Percentiles rank a stretch among this genome's conserved stretches.
Conservation (phyloP, 202 grass and related monocot species). For the Hordeum pubiflorum region DNA sequence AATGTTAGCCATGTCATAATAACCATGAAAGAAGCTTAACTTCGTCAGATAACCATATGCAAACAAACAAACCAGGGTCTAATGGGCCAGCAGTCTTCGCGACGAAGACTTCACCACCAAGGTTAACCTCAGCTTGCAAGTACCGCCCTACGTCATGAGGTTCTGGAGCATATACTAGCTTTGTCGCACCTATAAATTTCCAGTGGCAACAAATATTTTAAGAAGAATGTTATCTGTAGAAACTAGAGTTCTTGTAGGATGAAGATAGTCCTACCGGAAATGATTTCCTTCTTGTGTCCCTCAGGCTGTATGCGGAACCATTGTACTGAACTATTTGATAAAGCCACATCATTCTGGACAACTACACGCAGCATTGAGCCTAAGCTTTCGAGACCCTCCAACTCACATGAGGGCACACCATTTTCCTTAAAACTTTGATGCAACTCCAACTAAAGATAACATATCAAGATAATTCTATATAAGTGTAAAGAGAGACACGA, state of each 20-base stretch:
- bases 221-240: background rate
- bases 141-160: conserved; percentile 73
- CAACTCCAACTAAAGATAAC: conserved; percentile 47
- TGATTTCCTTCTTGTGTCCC: conserved; percentile 60
- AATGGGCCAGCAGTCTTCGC: conserved; percentile 46
- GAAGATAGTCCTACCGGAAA: conserved; percentile 53
- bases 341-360: conserved; percentile 28
- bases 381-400: conserved; percentile 70
- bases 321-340: conserved; percentile 49
- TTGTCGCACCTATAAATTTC: conserved; percentile 61
- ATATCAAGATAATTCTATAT: background rate
- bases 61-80: conserved; percentile 54
- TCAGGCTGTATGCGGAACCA: conserved; percentile 68
- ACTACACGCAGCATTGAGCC: conserved; percentile 59
- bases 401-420: conserved; percentile 19
- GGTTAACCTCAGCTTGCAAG: conserved; percentile 63
- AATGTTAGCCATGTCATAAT: conserved; percentile 6
- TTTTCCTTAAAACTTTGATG: conserved; percentile 31
- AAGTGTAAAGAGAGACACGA: background rate
- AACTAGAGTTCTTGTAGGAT: conserved; percentile 8
- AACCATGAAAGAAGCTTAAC: conserved; percentile 8
- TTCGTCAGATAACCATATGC: background rate
- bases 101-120: conserved; percentile 24
- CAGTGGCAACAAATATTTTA: background rate
- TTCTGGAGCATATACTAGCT: conserved; percentile 70